Evolutionary conservation across 2,329 filamentous ascomycete species (phyloP).

Genomic region (Alternaria sp.): DNA sequence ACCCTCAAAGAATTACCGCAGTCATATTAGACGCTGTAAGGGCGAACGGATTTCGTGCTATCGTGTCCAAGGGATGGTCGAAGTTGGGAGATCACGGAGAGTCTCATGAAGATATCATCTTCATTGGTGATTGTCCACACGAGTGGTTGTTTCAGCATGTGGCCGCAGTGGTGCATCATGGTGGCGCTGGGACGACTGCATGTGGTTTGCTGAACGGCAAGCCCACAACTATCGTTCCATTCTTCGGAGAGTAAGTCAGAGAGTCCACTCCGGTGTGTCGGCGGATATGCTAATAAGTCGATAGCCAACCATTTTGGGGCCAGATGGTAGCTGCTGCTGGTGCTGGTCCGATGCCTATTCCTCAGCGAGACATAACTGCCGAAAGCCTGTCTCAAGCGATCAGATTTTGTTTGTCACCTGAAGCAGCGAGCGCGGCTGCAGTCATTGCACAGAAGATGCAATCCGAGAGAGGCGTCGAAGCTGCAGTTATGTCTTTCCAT

Average conservation of each 20-base stretch:
- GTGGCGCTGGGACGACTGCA: slow-evolving; percentile 85
- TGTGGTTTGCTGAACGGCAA: slow-evolving; percentile 79
- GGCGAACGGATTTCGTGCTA: slow-evolving; percentile 50
- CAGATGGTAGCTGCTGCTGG: slow-evolving; percentile 39
- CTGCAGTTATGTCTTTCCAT: slow-evolving; percentile 58
- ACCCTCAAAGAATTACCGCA: slow-evolving; percentile 55
- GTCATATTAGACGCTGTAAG: slow-evolving; percentile 58
- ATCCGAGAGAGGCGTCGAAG: slow-evolving; percentile 52
- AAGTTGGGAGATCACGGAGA: not conserved
- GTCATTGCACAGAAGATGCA: slow-evolving; percentile 54
- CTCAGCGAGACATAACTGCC: slow-evolving; percentile 43
- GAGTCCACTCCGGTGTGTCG: fast-evolving
- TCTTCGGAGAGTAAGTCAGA: slow-evolving; percentile 67
- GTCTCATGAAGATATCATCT: slow-evolving; percentile 50
- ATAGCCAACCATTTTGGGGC: slow-evolving; percentile 36
- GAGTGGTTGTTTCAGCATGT: slow-evolving; percentile 86
- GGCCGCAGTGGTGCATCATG: slow-evolving; percentile 81
- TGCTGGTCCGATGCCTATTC: slow-evolving; percentile 40
- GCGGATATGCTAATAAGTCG: not conserved
- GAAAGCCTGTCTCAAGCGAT: slow-evolving; percentile 35
- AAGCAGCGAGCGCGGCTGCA: slow-evolving; percentile 49
- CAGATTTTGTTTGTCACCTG: slow-evolving; percentile 51
- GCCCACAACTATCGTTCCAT: slow-evolving; percentile 81
- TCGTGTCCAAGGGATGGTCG: slow-evolving; percentile 59
- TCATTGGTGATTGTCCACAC: slow-evolving; percentile 77